These are phyloP conservation scores for Allantophomopsis lycopodina DNA, from an alignment of 2,329 filamentous ascomycete genomes.

Conservation along the genomic window DNA sequence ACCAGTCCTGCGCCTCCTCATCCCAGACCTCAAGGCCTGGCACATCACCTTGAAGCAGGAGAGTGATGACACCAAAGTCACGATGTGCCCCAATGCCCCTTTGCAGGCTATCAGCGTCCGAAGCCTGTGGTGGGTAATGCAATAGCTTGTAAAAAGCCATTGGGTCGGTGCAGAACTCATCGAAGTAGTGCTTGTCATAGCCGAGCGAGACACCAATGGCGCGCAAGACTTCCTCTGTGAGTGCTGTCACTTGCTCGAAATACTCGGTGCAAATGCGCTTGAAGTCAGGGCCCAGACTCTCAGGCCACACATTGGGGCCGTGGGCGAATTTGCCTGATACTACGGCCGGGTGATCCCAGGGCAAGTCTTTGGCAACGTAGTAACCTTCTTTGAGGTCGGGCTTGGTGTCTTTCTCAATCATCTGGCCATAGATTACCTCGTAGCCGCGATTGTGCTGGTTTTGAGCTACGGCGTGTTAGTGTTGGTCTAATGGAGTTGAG, in stretches of 20 bases:
- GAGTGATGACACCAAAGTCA: conserved; percentile 35
- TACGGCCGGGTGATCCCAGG: background rate
- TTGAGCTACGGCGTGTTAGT: too few relatives aligned
- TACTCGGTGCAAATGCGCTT: background rate
- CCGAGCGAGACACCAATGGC: background rate
- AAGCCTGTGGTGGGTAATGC: background rate
- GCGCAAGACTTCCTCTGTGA: background rate
- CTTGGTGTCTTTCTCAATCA: conserved; percentile 22
- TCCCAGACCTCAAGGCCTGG: conserved; percentile 28
- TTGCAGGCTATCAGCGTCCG: background rate
- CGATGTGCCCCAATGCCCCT: conserved; percentile 28
- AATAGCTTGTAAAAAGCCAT: background rate
- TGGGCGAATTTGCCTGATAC: background rate
- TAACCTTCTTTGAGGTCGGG: conserved; percentile 26
- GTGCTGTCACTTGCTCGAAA: background rate
- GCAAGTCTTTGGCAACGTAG: background rate
- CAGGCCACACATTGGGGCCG: background rate
- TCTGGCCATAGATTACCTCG: conserved; percentile 28
- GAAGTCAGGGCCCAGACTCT: background rate
- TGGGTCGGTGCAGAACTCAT: background rate
- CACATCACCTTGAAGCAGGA: conserved; percentile 30
- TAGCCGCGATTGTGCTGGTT: conserved; percentile 26
- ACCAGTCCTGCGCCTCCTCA: conserved; percentile 7
- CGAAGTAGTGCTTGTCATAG: background rate
- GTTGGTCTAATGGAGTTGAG: background rate